These are phyloP conservation scores for Mortierella sp. DNA, from an alignment of 371 early-diverging fungal genomes.

Conservation along the genomic window DNA sequence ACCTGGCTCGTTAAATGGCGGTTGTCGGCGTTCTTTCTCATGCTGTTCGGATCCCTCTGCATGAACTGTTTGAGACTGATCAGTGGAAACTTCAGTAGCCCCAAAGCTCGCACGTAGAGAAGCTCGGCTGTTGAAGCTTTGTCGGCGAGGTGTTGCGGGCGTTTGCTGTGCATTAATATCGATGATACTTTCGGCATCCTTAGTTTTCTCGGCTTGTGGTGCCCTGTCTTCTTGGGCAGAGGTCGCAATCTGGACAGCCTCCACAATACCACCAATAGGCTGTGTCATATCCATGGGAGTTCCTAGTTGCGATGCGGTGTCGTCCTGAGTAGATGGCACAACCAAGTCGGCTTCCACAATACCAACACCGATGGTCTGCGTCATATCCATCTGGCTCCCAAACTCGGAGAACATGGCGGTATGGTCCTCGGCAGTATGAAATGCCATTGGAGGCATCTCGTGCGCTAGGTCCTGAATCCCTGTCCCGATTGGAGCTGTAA, in stretches of 20 bases:
- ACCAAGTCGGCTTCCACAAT: neutral
- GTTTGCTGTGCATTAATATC: neutral
- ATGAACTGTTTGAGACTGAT: neutral
- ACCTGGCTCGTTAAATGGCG: constrained; percentile 4
- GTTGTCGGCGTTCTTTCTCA: neutral
- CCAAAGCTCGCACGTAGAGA: constrained; percentile 8
- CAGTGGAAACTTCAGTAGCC: neutral
- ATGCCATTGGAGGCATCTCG: constrained; percentile 39
- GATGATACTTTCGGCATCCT: constrained; percentile 2
- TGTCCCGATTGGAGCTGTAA: constrained; percentile 41
- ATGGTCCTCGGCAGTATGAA: constrained; percentile 32
- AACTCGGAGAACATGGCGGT: constrained; percentile 36
- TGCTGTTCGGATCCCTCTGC: neutral
- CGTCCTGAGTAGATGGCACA: neutral
- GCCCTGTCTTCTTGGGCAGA: neutral
- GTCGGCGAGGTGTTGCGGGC: neutral
- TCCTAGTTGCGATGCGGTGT: neutral
- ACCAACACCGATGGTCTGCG: constrained; percentile 37
- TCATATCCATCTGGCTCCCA: constrained; percentile 45
- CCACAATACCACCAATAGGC: constrained; percentile 33
- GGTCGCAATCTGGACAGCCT: neutral
- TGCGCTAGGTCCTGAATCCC: constrained; percentile 45
- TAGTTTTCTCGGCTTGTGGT: neutral
- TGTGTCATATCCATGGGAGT: constrained; percentile 48
- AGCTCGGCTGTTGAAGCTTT: neutral